phyloP scores from a whole-genome alignment of 1,139 yeast genomes.

The Zygoascus hellenicus region DNA sequence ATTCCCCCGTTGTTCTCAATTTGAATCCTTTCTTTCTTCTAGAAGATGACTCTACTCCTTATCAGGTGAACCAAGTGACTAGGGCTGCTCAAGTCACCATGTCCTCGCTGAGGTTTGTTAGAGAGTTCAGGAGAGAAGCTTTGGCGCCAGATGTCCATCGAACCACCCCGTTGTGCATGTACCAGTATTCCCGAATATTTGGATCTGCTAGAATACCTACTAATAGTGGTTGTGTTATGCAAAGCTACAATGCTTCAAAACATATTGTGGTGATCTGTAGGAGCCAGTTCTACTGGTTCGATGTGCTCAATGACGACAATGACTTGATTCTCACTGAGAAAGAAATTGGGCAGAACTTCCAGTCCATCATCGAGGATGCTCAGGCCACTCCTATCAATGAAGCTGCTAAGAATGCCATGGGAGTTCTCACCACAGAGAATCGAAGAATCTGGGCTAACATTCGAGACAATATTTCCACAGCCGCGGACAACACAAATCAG shows the following conservation, averaged over 20 bases:
- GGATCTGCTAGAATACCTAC: slow-evolving; percentile 87
- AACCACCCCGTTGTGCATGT: slow-evolving; percentile 74
- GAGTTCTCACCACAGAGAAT: slow-evolving; percentile 84
- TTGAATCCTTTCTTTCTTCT: slow-evolving; percentile 81
- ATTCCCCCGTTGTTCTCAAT: slow-evolving; percentile 79
- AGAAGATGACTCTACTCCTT: slow-evolving; percentile 88
- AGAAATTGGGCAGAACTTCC: slow-evolving; percentile 69
- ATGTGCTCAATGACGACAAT: slow-evolving; percentile 68
- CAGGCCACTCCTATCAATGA: slow-evolving; percentile 53
- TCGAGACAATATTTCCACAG: slow-evolving; percentile 44
- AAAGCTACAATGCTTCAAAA: slow-evolving; percentile 65
- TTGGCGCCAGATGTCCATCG: slow-evolving; percentile 67
- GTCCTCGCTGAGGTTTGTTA: slow-evolving; percentile 69
- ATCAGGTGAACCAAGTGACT: slow-evolving; percentile 61
- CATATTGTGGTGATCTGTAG: slow-evolving; percentile 81
- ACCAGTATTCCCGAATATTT: slow-evolving; percentile 77
- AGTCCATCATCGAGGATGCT: slow-evolving; percentile 71
- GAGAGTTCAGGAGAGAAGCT: slow-evolving; percentile 70
- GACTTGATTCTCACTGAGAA: slow-evolving; percentile 66
- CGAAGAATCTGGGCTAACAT: slow-evolving; percentile 79
- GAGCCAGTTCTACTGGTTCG: slow-evolving; percentile 92
- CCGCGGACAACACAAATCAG: slow-evolving; percentile 40
- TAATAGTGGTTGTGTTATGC: slow-evolving; percentile 74
- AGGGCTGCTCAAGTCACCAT: slow-evolving; percentile 78
- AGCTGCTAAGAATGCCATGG: slow-evolving; percentile 76